phyloP scores from a whole-genome alignment of 306 rosid genomes.

The Begonia peltatifolia region DNA sequence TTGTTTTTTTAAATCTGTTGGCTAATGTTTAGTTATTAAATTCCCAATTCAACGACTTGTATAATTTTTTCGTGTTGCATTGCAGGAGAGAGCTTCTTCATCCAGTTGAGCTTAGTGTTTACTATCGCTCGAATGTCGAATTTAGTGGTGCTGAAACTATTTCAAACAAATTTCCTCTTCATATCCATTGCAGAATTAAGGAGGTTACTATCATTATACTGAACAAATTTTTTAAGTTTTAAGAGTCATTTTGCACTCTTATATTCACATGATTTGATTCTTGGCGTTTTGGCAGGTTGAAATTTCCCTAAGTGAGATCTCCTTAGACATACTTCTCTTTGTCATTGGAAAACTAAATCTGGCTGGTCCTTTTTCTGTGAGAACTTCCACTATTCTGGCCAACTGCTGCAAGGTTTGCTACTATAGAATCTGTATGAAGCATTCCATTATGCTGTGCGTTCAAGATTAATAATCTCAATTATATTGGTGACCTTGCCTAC shows the following conservation, averaged over 20 bases:
- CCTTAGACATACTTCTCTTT: constrained; percentile 79
- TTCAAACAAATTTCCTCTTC: constrained; percentile 47
- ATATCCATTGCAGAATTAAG: constrained; percentile 53
- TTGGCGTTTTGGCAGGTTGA: constrained; percentile 41
- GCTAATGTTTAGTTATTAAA: not conserved
- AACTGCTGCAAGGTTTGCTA: constrained; percentile 80
- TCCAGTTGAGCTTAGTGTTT: constrained; percentile 55
- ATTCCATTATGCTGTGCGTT: constrained; percentile 1
- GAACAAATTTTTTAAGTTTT: constrained; percentile 8
- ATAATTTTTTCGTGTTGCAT: constrained; percentile 9
- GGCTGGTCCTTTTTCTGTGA: constrained; percentile 81
- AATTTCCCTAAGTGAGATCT: constrained; percentile 57
- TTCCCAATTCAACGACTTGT: constrained; percentile 6
- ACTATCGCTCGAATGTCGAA: constrained; percentile 42
- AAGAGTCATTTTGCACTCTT: constrained; percentile 8
- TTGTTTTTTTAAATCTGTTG: constrained; percentile 6
- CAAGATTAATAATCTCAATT: too few species aligned
- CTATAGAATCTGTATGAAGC: not conserved
- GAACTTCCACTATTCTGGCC: constrained; percentile 42
- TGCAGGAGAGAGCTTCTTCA: constrained; percentile 64
- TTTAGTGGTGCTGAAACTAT: constrained; percentile 27
- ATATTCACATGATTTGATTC: not conserved
- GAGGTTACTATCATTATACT: constrained; percentile 32
- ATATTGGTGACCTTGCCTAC: too few species aligned
- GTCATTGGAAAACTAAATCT: constrained; percentile 53